Base-by-base conservation (phyloP, 768 basidiomycete species). In the Hortiboletus flavorubellus region DNA sequence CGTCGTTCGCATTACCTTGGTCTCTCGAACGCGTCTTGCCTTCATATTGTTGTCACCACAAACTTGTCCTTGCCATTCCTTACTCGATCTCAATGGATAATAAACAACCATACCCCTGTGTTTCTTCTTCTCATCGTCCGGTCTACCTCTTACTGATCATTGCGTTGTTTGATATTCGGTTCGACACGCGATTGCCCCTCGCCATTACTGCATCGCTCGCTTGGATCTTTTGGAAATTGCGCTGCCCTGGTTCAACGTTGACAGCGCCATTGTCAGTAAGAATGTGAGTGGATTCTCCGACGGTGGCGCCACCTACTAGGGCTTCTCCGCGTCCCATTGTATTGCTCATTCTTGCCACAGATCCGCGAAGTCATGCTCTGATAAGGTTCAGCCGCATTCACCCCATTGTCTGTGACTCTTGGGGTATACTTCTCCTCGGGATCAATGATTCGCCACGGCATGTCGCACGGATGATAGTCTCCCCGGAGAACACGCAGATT, bases 181-280 rank as follows among this genome's bases (percentile, higher is more conserved):
- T 46, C 59, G 52, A 64, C 64, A 67, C 70, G 66, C 71, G 66
- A 67, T 57, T 56, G 56, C 44, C 47, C 66, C 58, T n/a, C 39
- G 31, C 26, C 55, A 4, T 47, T 42, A 46, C 48, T 48, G 26
- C 46, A 35, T 45, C 54, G 5, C 46, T 4, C 62, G 37, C 51
- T 42, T 47, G 42, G 44, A 48, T 43, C 30, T 33, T 51, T 46
- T 53, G 59, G 55, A 53, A 66, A 56, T 56, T 39, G 23, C 14
- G 14, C 46, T 34, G 31, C 53, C 53, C 33, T 39, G 55, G 55
- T 42, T 44, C 21, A 54, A 62, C 21, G 21, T 21, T 21, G 21
- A 21, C 68, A 87, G 86, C 69, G 75, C 84, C 52, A 80, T 87
- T 60, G 80, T 87, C 63, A 86, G 80, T 77, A 84, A 79, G 64